Percentiles rank a stretch among this genome's conserved stretches.
Evolutionary conservation across 2,329 filamentous ascomycete species (phyloP).

Genomic region (Fusarium fujikuroi): DNA sequence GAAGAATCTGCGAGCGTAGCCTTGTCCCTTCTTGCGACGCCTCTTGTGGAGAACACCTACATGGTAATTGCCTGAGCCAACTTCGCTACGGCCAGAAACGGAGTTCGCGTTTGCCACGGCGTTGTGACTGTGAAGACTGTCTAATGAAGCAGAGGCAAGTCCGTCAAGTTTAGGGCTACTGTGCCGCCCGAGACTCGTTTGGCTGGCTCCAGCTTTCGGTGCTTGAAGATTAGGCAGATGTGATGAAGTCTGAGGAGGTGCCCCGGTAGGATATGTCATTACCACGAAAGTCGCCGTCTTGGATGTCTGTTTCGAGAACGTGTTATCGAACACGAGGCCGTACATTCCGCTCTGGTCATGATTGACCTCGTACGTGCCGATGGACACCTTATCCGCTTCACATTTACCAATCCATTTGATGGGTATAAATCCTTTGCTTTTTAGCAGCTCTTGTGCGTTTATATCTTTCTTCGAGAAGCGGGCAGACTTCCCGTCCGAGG

Average conservation of each 20-base stretch:
- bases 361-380: slow-evolving; percentile 86
- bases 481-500: slow-evolving; percentile 58
- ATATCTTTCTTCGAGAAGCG: slow-evolving; percentile 67
- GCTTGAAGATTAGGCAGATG: slow-evolving; percentile 71
- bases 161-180: slow-evolving; percentile 58
- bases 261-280: slow-evolving; percentile 88
- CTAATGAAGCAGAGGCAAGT: slow-evolving; percentile 64
- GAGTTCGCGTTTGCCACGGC: slow-evolving; percentile 58
- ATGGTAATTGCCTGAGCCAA: slow-evolving; percentile 69
- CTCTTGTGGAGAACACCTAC: slow-evolving; percentile 90
- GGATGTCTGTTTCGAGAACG: slow-evolving; percentile 93
- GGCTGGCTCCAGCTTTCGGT: slow-evolving; percentile 54
- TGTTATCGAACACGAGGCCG: slow-evolving; percentile 97
- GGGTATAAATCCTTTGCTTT: slow-evolving; percentile 74
- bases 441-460: slow-evolving; percentile 70
- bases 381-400: slow-evolving; percentile 93
- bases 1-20: slow-evolving; percentile 93
- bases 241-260: slow-evolving; percentile 78
- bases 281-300: slow-evolving; percentile 96
- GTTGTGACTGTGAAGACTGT: slow-evolving; percentile 68
- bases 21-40: slow-evolving; percentile 91
- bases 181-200: slow-evolving; percentile 63
- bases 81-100: slow-evolving; percentile 64
- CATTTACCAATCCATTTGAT: slow-evolving; percentile 94
- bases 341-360: slow-evolving; percentile 88